Evolutionary conservation across 257 asterid genomes (phyloP).

Genomic region (Fraxinus pennsylvanica): DNA sequence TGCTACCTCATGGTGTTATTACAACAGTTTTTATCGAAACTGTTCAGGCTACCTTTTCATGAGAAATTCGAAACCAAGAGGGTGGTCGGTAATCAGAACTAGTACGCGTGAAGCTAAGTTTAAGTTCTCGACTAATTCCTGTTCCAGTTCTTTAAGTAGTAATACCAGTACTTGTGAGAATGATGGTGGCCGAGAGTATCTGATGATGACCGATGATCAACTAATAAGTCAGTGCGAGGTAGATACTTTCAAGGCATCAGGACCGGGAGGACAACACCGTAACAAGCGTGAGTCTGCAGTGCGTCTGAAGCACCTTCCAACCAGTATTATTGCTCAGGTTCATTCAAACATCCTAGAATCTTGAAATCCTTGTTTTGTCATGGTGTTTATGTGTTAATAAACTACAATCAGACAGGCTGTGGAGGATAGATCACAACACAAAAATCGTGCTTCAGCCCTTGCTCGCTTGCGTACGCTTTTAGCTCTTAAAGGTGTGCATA

Average conservation of each 20-base stretch:
- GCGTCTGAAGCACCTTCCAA: conserved; percentile 91
- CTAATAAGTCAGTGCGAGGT: conserved; percentile 84
- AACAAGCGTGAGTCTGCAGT: conserved; percentile 97
- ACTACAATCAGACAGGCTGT: conserved; percentile 58
- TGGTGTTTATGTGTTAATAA: conserved; percentile 19
- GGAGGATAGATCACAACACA: conserved; percentile 94
- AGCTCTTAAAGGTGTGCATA: conserved; percentile 73
- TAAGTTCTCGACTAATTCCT: conserved; percentile 32
- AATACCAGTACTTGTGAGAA: conserved; percentile 20
- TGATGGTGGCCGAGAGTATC: conserved; percentile 55
- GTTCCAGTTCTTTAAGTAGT: conserved; percentile 26
- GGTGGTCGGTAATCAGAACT: conserved; percentile 20
- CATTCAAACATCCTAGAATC: conserved; percentile 13
- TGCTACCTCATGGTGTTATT: conserved; percentile 29
- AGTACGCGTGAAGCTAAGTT: conserved; percentile 18
- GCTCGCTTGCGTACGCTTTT: conserved; percentile 67
- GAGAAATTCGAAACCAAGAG: conserved; percentile 21
- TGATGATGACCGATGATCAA: conserved; percentile 73
- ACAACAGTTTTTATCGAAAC: conserved; percentile 17
- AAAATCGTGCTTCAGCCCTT: conserved; percentile 81
- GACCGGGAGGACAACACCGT: conserved; percentile 99
- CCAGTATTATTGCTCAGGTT: conserved; percentile 88
- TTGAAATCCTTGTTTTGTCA: conserved; percentile 12
- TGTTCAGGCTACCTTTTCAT: conserved; percentile 19
- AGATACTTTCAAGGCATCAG: conserved; percentile 80